These are phyloP conservation scores for Verticillium tricorpus DNA, from an alignment of 2,329 filamentous ascomycete genomes.

Conservation along the genomic window DNA sequence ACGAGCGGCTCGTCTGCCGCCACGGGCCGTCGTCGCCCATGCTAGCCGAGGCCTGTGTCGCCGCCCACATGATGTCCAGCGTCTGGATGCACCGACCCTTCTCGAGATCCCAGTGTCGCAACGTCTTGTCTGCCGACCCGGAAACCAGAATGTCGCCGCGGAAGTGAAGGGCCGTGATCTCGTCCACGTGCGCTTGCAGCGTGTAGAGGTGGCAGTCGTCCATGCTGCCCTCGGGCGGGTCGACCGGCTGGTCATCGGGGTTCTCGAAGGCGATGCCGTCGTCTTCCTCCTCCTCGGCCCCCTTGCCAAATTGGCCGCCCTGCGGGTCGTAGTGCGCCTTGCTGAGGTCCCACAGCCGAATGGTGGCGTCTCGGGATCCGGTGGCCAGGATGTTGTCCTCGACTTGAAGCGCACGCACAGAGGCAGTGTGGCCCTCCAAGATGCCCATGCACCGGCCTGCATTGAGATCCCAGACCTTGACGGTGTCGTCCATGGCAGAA, in stretches of 20 bases:
- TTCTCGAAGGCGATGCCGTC: conserved; percentile 71
- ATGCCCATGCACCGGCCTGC: conserved; percentile 87
- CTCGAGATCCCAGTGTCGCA: conserved; percentile 95
- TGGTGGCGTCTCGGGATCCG: conserved; percentile 90
- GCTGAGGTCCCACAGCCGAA: conserved; percentile 91
- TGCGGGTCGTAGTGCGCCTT: conserved; percentile 78
- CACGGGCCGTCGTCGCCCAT: conserved; percentile 62
- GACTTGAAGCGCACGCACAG: conserved; percentile 86
- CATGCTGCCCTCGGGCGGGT: conserved; percentile 75
- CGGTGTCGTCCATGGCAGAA: conserved; percentile 85
- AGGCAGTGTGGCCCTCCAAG: conserved; percentile 91
- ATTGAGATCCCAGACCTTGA: conserved; percentile 95
- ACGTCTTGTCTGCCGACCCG: conserved; percentile 93
- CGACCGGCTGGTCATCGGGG: conserved; percentile 61
- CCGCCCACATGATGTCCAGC: conserved; percentile 95
- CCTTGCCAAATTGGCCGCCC: conserved; percentile 55
- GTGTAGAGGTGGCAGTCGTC: conserved; percentile 85
- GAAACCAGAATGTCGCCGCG: conserved; percentile 86
- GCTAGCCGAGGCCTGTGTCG: conserved; percentile 77
- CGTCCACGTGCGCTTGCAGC: conserved; percentile 84
- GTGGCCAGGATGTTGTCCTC: conserved; percentile 95
- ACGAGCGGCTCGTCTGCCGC: conserved; percentile 65
- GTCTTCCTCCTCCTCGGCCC: conserved; percentile 55
- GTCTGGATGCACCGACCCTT: conserved; percentile 98
- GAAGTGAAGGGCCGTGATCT: conserved; percentile 92